Evolutionary conservation across 164 flowering plant genomes (phyloP).

Genomic region (Stephania japonica): DNA sequence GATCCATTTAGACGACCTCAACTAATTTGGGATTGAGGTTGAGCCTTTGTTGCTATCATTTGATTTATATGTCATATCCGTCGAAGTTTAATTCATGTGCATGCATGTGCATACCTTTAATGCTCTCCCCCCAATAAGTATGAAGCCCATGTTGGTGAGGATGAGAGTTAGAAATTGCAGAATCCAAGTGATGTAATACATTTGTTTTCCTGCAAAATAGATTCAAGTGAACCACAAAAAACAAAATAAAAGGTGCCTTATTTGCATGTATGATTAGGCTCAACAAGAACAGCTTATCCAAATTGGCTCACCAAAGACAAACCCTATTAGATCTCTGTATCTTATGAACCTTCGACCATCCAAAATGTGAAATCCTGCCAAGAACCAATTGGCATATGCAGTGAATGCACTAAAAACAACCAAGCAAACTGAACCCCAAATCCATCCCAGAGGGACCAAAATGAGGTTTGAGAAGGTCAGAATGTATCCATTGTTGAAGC

Average conservation of each 20-base stretch:
- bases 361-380: slow-evolving; percentile 45
- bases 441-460: slow-evolving; percentile 55
- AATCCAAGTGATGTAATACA: slow-evolving; percentile 47
- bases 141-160: slow-evolving; percentile 54
- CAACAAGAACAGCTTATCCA: too few relatives aligned
- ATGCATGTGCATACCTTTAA: slow-evolving; percentile 31
- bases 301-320: slow-evolving; percentile 32
- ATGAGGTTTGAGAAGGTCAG: slow-evolving; percentile 45
- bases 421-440: slow-evolving; percentile 42
- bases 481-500: slow-evolving; percentile 50
- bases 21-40: background rate
- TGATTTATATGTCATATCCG: too few relatives aligned
- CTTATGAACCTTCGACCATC: slow-evolving; percentile 51
- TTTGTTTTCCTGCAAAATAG: slow-evolving; percentile 32
- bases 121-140: slow-evolving; percentile 51
- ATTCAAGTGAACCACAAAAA: background rate
- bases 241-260: background rate
- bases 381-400: slow-evolving; percentile 43
- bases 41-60: background rate
- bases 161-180: slow-evolving; percentile 37
- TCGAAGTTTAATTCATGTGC: too few relatives aligned
- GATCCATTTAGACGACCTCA: too few relatives aligned
- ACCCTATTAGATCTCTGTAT: slow-evolving; percentile 59
- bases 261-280: background rate
- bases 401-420: slow-evolving; percentile 25